Evolutionary conservation across 2,329 filamentous ascomycete genomes (phyloP), one percentile per base, ranked within the genome.

Genomic region (Aspergillus fischeri): DNA sequence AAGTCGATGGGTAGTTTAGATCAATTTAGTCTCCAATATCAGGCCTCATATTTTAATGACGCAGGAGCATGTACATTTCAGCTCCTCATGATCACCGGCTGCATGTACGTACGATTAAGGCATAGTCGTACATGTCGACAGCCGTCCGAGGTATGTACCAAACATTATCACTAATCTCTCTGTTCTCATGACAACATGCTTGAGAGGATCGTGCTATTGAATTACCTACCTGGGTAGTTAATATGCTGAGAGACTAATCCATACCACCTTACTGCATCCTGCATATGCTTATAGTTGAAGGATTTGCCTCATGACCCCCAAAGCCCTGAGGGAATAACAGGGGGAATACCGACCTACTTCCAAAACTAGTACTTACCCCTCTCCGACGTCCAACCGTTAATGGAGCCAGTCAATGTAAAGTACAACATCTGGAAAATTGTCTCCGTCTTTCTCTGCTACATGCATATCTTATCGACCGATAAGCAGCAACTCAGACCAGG

Each of bases 41-140:
- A 51, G 28, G 35, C 53, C 53, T 54, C 44, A 47, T 48, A 1
- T 17, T 8, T 17, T 20, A 14, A 63, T 63, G 60, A 63, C 54
- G 59, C 59, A 61, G 60, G 57, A 59, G 42, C 44, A 56, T 32
- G 48, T 53, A 35, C 20, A 27, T 44, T 49, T 44, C 8, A 20
- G 20, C 7, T 38, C 10, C 44, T 28, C 45, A 49, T 38, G 44
- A 52, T 52, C 49, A 56, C 5, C 49, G 24, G 49, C 49, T 47
- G 29, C 32, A 47, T 29, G 47, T 49, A 32, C 29, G 21, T 21
- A 38, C 28, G 21, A 27, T 45, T 17, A 11, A 49, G 47, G 27
- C 3, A 29, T 49, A 29, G 27, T 25, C 29, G 14, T 28, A 38
- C 17, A 20, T 9, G 35, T 21, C 52, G 49, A 45, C 42, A 45